Evolutionary conservation across 2,329 filamentous ascomycete species (phyloP), one percentile per base, ranked within the genome.

Genomic region (Cladophialophora exuberans): DNA sequence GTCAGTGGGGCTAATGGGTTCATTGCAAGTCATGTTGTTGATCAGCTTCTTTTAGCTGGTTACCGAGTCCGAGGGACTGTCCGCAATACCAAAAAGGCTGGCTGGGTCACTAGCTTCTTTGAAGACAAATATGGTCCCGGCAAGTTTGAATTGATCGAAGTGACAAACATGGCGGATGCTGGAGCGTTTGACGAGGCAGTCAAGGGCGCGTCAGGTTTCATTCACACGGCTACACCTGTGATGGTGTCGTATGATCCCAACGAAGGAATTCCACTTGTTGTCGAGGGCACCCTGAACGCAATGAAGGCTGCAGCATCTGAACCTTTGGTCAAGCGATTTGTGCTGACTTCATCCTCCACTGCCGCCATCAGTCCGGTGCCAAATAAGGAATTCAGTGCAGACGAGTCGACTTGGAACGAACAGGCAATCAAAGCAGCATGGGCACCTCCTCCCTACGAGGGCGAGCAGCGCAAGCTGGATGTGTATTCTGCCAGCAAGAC

Each of bases 1-100:
- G 71, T 81, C 11, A 79, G 76, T 0, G 77, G 77, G 5, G 72
- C 69, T 1, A 79, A 72, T 43, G 76, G 77, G 28, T 78, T 73
- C 59, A 68, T 80, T 20, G 76, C 66, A 22, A 71, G 71, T 5
- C 73, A 80, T 38, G 65, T 77, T 3, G 65, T 68, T 26, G 62
- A 74, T n/a, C 64, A 72, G 11, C 65, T 80, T 9, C 67, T 80
- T 15, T 51, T 68, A 1, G 64, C 66, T 3, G 76, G 76, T 6
- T 79, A 74, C 57, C 68, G 67, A 1, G 77, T 80, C 15, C 73
- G 76, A 11, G 77, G 76, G 1, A 76, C 74, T 1, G 72, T 73
- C 11, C 74, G 77, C 1, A 62, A 70, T 43, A 18, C 56, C 0
- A 57, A 64, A 1, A 75, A 71, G 56, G 66, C 62, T 25, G 49